Evolutionary conservation across 108 stramenopile genomes (phyloP).

Genomic region (Asterionellopsis glacialis): DNA sequence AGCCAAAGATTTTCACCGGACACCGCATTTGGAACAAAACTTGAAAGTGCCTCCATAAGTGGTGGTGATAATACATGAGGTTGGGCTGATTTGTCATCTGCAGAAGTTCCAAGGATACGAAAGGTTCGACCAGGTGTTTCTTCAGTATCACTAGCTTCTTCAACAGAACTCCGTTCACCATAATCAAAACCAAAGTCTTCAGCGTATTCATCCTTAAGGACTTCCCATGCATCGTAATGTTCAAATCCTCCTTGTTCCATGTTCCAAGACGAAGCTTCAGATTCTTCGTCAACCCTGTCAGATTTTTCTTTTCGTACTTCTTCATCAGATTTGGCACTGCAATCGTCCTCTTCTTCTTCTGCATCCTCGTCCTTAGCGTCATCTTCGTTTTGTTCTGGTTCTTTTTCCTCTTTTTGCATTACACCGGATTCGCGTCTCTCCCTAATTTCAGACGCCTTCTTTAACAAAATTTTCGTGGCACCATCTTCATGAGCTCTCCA

Average conservation of each 20-base stretch:
- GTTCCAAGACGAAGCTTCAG: constrained; percentile 26
- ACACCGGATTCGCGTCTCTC: constrained; percentile 9
- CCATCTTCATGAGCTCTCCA: constrained; percentile 51
- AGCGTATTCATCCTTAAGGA: constrained; percentile 80
- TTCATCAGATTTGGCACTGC: constrained; percentile 14
- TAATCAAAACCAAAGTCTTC: constrained; percentile 58
- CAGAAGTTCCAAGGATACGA: constrained; percentile 48
- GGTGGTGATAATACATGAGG: constrained; percentile 75
- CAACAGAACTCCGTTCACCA: neutral
- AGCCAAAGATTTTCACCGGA: constrained; percentile 65
- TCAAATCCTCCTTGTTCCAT: constrained; percentile 18
- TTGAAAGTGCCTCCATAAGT: constrained; percentile 64
- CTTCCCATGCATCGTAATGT: constrained; percentile 66
- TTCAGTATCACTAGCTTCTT: neutral
- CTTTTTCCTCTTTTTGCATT: neutral
- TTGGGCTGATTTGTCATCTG: constrained; percentile 35
- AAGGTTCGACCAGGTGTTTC: constrained; percentile 1
- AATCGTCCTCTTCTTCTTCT: constrained; percentile 4
- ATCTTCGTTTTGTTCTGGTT: neutral
- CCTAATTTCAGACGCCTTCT: too few species aligned
- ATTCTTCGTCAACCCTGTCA: constrained; percentile 13
- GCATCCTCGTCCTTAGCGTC: neutral
- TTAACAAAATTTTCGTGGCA: constrained; percentile 1
- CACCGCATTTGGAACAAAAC: constrained; percentile 41
- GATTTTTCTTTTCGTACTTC: constrained; percentile 12